Base-by-base conservation (phyloP, 2,329 filamentous ascomycete species). In the Ascochyta pisi region DNA sequence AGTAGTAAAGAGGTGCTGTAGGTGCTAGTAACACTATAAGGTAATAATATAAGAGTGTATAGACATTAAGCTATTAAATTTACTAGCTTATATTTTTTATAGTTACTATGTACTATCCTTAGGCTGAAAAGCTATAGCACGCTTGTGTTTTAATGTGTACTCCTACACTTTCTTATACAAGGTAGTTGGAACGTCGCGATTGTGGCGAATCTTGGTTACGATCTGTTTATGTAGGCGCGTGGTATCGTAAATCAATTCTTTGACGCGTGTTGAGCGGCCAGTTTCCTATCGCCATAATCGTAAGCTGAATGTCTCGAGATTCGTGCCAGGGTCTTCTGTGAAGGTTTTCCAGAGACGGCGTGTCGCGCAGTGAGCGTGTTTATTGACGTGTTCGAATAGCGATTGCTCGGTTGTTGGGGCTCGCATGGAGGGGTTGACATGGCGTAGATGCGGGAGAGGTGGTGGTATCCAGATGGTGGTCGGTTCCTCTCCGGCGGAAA, bases 231-330 rank as follows among this genome's bases (percentile, higher is more conserved):
- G 29, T 9, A 47, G 24, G 3, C 43, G 37, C 15, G 31, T 48
- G n/a, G 29, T 42, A 19, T 55, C 46, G 16, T 50, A 55, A 1
- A 46, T 16, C 4, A 50, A 6, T 6, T 50, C 40, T 24, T 45
- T 29, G 1, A 55, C 26, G 6, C 16, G n/a, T 10, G 40, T 45
- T 3, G 16, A 10, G 12, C 46, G 40, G 6, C 41, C 52, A 6
- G 12, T 45, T 15, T 58, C 52, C 59, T 54, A 60, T 23, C 57
- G 54, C 61, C 61, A 64, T 10, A 58, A 54, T 1, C 29, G 40
- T 19, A 64, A 24, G 10, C 38, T 54, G 10, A 61, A 42, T 19
- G 27, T 47, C 10, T 61, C 49, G 10, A 61, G 39, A 10, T 47
- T 33, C 5, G 38, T 45, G 2, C 44, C 16, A 27, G 39, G 12